These are phyloP conservation scores for Aspergillus neoniger DNA, from an alignment of 2,329 filamentous ascomycete species.

Conservation along the genomic window DNA sequence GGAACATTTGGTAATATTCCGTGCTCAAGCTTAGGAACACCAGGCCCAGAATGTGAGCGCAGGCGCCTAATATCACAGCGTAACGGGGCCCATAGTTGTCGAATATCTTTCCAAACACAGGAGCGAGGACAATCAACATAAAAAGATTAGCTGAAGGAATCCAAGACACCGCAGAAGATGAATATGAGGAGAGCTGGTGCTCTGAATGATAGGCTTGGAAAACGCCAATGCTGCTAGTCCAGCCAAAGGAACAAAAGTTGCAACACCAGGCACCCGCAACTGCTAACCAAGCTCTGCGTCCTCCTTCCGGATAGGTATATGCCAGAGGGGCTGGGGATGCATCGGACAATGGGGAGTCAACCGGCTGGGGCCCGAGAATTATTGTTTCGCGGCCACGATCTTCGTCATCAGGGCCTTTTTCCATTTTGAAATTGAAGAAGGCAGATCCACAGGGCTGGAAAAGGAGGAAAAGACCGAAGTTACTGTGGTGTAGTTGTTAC, in stretches of 20 bases:
- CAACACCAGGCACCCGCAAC: background rate
- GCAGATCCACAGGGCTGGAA: no score
- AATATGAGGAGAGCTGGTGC: constrained; percentile 47
- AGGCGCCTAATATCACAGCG: constrained; percentile 51
- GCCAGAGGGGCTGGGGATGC: no score
- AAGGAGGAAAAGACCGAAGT: no score
- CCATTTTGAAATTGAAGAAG: no score
- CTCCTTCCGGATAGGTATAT: constrained; percentile 2
- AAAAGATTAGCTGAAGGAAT: constrained; percentile 55
- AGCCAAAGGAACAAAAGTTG: constrained; percentile 51
- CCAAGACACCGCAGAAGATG: constrained; percentile 57
- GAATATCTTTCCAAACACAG: constrained; percentile 61
- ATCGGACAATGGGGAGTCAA: no score
- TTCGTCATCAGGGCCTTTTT: no score
- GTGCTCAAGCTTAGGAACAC: constrained; percentile 56
- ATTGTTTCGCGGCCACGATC: no score
- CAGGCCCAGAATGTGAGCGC: constrained; percentile 55
- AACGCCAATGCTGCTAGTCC: constrained; percentile 53
- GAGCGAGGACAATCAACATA: constrained; percentile 23
- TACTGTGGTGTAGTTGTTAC: no score
- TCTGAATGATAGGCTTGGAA: constrained; percentile 62
- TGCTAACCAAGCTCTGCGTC: constrained; percentile 1
- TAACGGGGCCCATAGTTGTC: constrained; percentile 63
- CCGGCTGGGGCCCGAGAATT: no score
- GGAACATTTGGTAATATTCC: constrained; percentile 48